phyloP scores from a whole-genome alignment of 768 basidiomycete species.

The Lenzites betulinus region DNA sequence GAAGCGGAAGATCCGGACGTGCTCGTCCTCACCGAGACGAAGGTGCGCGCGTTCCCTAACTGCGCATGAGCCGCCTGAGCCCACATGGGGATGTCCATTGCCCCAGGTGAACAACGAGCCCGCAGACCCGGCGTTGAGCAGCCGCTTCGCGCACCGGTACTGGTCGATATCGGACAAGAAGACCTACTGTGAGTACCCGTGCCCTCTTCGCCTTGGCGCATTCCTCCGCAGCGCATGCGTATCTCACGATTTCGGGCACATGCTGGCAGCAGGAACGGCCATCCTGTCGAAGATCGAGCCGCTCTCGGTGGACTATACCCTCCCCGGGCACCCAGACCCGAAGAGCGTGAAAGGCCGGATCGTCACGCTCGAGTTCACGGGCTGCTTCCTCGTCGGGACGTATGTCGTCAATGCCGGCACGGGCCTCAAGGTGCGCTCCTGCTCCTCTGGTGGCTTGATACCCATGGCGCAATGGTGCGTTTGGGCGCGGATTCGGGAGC shows the following conservation, averaged over 20 bases:
- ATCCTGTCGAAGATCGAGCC: constrained; percentile 79
- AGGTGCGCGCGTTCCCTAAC: constrained; percentile 43
- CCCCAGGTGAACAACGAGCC: constrained; percentile 71
- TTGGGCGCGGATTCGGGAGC: neutral
- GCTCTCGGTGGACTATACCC: constrained; percentile 57
- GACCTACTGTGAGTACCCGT: constrained; percentile 61
- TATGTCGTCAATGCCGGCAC: constrained; percentile 86
- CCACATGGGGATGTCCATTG: neutral
- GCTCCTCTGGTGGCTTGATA: too few relatives aligned
- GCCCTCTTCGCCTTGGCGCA: too few relatives aligned
- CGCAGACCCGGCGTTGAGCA: constrained; percentile 54
- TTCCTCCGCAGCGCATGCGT: neutral
- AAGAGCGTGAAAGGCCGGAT: constrained; percentile 71
- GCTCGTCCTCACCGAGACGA: constrained; percentile 84
- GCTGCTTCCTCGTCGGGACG: constrained; percentile 70
- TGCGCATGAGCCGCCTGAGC: too few relatives aligned
- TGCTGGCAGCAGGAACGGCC: constrained; percentile 73
- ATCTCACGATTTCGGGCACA: neutral
- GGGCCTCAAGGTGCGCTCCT: constrained; percentile 59
- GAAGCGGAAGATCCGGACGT: constrained; percentile 88
- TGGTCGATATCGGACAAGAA: constrained; percentile 83
- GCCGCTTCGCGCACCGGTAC: constrained; percentile 67
- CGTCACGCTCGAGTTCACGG: constrained; percentile 77
- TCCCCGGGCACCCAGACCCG: constrained; percentile 78
- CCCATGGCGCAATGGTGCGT: too few relatives aligned